These are phyloP conservation scores for Oenanthe javanica DNA, from an alignment of 140 eudicot species.

Conservation along the genomic window DNA sequence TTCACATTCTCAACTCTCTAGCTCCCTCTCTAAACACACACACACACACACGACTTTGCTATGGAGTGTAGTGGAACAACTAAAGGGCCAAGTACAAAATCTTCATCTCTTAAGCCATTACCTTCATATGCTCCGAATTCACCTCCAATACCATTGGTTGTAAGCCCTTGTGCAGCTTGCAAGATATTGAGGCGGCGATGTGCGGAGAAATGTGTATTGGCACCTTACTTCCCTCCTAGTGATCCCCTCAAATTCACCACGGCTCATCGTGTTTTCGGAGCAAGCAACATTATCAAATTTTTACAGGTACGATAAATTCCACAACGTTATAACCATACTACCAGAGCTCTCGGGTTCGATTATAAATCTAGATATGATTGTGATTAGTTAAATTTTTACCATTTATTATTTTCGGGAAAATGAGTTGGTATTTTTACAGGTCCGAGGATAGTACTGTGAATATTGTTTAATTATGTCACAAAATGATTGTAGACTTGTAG, in stretches of 20 bases:
- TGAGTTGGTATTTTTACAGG: too few species aligned
- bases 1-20: neutral
- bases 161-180: slow-evolving; percentile 15
- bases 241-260: slow-evolving; percentile 16
- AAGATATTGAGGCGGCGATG: slow-evolving; percentile 14
- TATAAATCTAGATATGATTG: neutral
- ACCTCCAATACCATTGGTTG: neutral
- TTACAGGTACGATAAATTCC: neutral
- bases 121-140: too few species aligned
- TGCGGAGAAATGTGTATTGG: slow-evolving; percentile 12
- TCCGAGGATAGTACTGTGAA: neutral
- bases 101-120: too few species aligned
- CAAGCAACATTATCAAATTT: slow-evolving; percentile 16
- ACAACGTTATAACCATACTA: neutral
- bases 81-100: neutral
- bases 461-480: neutral
- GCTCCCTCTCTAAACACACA: neutral
- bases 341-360: neutral
- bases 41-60: neutral
- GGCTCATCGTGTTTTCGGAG: slow-evolving; percentile 15
- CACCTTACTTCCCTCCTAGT: slow-evolving; percentile 13
- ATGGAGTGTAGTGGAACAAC: slow-evolving; percentile 5
- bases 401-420: too few species aligned
- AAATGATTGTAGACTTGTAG: neutral
- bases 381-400: neutral